Base-by-base conservation (phyloP, 1,284 basidiomycete genomes). In the Rhodofomes roseus region DNA sequence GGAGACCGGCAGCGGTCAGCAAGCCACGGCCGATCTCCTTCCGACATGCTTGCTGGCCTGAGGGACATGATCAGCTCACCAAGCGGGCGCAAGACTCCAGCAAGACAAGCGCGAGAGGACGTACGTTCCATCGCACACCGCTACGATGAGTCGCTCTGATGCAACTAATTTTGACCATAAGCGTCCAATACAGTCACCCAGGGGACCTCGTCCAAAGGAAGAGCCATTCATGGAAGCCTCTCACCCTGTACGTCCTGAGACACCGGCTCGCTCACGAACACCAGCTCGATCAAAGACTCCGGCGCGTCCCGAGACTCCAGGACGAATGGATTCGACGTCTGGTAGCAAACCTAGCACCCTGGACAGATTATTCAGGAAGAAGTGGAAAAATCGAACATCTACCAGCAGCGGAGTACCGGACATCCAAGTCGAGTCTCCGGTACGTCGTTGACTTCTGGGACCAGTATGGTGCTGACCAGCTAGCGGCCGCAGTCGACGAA, bases 341-440 rank as follows among this genome's bases (percentile, higher is more conserved):
- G 20, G 31, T 2, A 7, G 56, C 31, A 22, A 34, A 34, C 7
- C 51, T 12, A 63, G 59, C 6, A 65, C 64, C 22, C 34, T 68
- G 14, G 65, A 65, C 20, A 57, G 51, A 37, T 36, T 62, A 23
- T 68, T 68, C 58, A 68, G 63, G 60, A 62, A 56, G 22, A 48
- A 57, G 20, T 68, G 50, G 41, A 62, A 56, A 7, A 59, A 52
- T 27, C 59, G 62, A 6, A 58, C 60, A 18, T 62, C 57, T 39
- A 56, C 25, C 54, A 62, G 59, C 7, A 61, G 57, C 20, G 62
- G 59, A 9, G 60, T 68, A 22, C 67, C 67, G 1, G 65, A 65
- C 20, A 68, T 68, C 54, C 36, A 54, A n/a, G 61, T 68, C 22
- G 63, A 67, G 41, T 60, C 64, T 37, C 67, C 67, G 11, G 67